Conservation (phyloP, 306 rosid species). For the Gleditsia sinensis region DNA sequence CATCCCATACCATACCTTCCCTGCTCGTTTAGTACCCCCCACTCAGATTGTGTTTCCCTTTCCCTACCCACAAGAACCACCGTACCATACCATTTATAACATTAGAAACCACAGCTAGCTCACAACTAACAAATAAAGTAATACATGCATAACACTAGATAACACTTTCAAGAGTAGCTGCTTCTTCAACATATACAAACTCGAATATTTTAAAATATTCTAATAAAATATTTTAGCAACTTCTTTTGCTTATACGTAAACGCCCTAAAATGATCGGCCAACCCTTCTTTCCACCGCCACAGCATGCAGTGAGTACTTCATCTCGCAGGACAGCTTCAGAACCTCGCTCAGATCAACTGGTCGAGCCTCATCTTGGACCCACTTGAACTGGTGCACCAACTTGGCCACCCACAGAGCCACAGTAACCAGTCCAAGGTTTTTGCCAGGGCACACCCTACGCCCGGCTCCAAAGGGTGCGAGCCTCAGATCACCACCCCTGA, state of each 20-base stretch:
- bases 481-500: slow-evolving; percentile 51
- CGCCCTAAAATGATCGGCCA: not conserved
- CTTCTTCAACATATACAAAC: not conserved
- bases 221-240: not conserved
- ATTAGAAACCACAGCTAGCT: not conserved
- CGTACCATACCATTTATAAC: not conserved
- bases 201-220: not conserved
- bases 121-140: not conserved
- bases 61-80: not conserved
- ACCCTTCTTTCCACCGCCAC: slow-evolving; percentile 13
- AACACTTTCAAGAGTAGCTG: not conserved
- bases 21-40: no score
- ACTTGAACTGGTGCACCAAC: slow-evolving; percentile 48
- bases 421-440: slow-evolving; percentile 50
- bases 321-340: slow-evolving; percentile 60
- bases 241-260: not conserved
- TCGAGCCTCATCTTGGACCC: slow-evolving; percentile 32
- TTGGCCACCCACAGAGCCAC: slow-evolving; percentile 53
- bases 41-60: not conserved
- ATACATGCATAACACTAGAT: not conserved
- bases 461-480: slow-evolving; percentile 69
- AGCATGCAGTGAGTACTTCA: slow-evolving; percentile 50
- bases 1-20: not conserved
- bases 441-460: slow-evolving; percentile 62
- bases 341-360: slow-evolving; percentile 52